A percentile compares a stretch with the other conserved stretches of the same genome.
Conservation (phyloP, 495 filamentous ascomycete genomes). For the Venustampulla echinocandica region DNA sequence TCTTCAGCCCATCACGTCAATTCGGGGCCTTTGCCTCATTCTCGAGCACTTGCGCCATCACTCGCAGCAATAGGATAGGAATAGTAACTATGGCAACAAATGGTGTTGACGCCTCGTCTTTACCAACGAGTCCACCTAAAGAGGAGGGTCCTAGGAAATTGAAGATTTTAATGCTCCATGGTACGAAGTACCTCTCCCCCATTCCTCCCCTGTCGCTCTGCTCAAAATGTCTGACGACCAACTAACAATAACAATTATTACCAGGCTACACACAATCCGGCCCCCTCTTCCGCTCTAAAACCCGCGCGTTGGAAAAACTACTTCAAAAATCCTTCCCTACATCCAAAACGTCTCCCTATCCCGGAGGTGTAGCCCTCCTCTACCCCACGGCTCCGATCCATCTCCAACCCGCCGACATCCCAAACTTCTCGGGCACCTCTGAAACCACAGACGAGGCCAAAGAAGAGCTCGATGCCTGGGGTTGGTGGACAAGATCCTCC, state of each 20-base stretch:
- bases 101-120: too few species aligned
- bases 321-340: slow-evolving; percentile 63
- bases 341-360: slow-evolving; percentile 15
- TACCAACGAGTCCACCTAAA: too few species aligned
- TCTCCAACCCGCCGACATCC: slow-evolving; percentile 60
- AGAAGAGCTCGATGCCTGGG: slow-evolving; percentile 43
- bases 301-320: slow-evolving; percentile 72
- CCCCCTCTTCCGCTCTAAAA: slow-evolving; percentile 78
- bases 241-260: background rate
- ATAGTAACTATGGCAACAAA: too few species aligned
- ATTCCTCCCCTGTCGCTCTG: background rate
- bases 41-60: too few species aligned
- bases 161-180: slow-evolving; percentile 51
- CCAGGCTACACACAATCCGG: slow-evolving; percentile 87
- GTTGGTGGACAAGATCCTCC: slow-evolving; percentile 64
- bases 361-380: slow-evolving; percentile 38
- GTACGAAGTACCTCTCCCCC: slow-evolving; percentile 21
- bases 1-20: too few species aligned
- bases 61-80: too few species aligned
- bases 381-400: slow-evolving; percentile 56
- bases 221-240: background rate
- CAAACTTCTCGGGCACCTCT: slow-evolving; percentile 42
- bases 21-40: too few species aligned
- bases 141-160: slow-evolving; percentile 31
- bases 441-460: slow-evolving; percentile 13